Base-by-base conservation (phyloP, 2,329 filamentous ascomycete species). In the Xylaria arbuscula region DNA sequence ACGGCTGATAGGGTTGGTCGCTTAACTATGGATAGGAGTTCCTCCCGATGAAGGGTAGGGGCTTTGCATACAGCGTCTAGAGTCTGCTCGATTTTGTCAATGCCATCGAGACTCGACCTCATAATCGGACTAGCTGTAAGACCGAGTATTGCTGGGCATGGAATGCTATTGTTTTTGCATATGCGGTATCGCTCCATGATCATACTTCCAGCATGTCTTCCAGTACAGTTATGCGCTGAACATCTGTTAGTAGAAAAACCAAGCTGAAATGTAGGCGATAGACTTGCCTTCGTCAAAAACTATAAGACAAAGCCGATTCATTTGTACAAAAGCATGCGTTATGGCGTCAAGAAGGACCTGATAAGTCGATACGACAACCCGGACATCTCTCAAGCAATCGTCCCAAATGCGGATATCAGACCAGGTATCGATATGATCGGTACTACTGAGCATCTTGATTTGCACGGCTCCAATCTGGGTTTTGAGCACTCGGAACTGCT, bases 71-170 rank as follows among this genome's bases (percentile, higher is more conserved):
- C 82, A 0, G 93, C 87, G 76, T 94, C 86, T 51, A 97, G 81
- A 48, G 91, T 92, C 2, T 77, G 71, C 76, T 97, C 93, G 7
- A 97, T 85, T 4, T 78, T 76, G 78, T 86, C 81, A 15, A 95
- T 82, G 42, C 85, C 85, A 1, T 82, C 79, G 1, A 84, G 77
- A 17, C 85, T 85, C 1, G 86, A 88, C 64, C 84, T 87, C 71
- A 91, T 88, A 3, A 93, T 86, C 0, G 93, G 93, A 69, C 92
- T 97, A 0, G 94, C 94, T 7, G 91, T 94, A 28, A 97, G 83
- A 0, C 93, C 94, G 5, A 97, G 82, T 34, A 97, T 90, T 22
- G 84, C 83, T 0, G 94, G 94, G 1, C 88, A 78, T 0, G 74
- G 57, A 0, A 77, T 68, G 0, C 82, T 83, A 1, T 64, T 70